phyloP scores from a whole-genome alignment of 179 eudicot species.

The Camellia oleifera region DNA sequence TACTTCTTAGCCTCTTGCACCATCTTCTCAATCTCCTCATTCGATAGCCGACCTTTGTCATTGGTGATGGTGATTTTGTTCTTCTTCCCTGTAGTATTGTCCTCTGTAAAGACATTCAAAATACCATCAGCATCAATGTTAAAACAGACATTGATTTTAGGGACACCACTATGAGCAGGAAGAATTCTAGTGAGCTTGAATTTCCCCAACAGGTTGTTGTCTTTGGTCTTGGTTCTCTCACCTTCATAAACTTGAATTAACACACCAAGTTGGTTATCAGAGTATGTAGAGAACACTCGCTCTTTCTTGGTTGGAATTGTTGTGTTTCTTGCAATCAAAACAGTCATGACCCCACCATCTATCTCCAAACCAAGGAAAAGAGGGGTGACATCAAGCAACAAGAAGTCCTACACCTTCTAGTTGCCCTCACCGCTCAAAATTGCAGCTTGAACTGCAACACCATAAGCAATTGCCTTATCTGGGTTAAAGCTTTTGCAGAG shows the following conservation, averaged over 20 bases:
- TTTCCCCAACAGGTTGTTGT: conserved; percentile 56
- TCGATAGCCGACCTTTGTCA: conserved; percentile 54
- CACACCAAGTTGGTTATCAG: conserved; percentile 55
- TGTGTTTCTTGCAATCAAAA: conserved; percentile 53
- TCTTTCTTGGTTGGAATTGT: conserved; percentile 65
- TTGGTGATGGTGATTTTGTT: conserved; percentile 68
- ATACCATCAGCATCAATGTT: conserved; percentile 66
- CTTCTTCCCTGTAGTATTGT: conserved; percentile 54
- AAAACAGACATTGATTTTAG: conserved; percentile 52
- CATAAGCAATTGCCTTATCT: conserved; percentile 67
- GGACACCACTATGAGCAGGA: conserved; percentile 63
- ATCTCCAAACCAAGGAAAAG: conserved; percentile 56
- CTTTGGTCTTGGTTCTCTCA: conserved; percentile 51
- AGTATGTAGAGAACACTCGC: conserved; percentile 43
- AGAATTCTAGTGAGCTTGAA: conserved; percentile 56
- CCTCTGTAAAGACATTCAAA: conserved; percentile 59
- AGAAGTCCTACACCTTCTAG: conserved; percentile 52
- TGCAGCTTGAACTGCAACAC: conserved; percentile 70
- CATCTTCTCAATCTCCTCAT: conserved; percentile 67
- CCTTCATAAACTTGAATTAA: conserved; percentile 61
- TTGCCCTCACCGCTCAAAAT: conserved; percentile 59
- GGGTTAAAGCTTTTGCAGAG: conserved; percentile 71
- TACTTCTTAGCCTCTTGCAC: conserved; percentile 66
- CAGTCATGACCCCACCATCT: conserved; percentile 62
- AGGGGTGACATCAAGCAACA: conserved; percentile 54